Base-by-base conservation (phyloP, 108 stramenopile genomes). In the Cyclotella atomus region DNA sequence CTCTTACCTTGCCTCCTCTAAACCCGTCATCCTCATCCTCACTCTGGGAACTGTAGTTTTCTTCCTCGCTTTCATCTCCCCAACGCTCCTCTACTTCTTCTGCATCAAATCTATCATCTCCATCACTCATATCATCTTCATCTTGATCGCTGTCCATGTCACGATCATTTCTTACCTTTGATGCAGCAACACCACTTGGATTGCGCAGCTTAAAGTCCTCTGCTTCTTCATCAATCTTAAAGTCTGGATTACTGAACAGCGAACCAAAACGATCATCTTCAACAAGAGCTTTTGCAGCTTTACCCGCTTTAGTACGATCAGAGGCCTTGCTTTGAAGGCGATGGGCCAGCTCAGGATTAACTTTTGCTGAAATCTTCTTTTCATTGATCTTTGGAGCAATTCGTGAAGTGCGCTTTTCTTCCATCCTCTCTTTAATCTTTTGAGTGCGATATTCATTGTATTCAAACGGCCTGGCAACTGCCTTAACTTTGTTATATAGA, bases 391-490 rank as follows among this genome's bases (percentile, higher is more conserved):
- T 82, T 19, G 95, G 84, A 68, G 91, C 86, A 73, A 95, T 91
- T 46, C 95, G 68, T 79, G 97, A 91, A 30, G 90, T 75, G 45
- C 95, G 83, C 74, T 93, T 90, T 71, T 97, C 93, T 72, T 97
- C 91, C 87, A 95, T 66, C 28, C 89, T 67, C 65, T 97, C 89
- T 72, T 90, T 92, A 71, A 98, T 85, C 75, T 95, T 96, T 73
- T 92, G 84, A 70, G 94, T 92, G 3, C 95, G 90, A 66, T 96
- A 98, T 71, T 97, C 96, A 81, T 97, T 97, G 80, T 97, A 98
- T 67, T 96, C 99, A 62, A 96, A 96, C 46, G 99, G 99, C 72
- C 97, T 94, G 35, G 95, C 92, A 19, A 98, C 97, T 29, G 98
- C 95, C 30, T 89, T 75, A 46, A 97, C 84, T 41, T 90, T 88